A percentile compares a stretch with the other conserved stretches of the same genome.
Conservation (phyloP, 1,139 yeast species). For the Torulaspora globosa region DNA sequence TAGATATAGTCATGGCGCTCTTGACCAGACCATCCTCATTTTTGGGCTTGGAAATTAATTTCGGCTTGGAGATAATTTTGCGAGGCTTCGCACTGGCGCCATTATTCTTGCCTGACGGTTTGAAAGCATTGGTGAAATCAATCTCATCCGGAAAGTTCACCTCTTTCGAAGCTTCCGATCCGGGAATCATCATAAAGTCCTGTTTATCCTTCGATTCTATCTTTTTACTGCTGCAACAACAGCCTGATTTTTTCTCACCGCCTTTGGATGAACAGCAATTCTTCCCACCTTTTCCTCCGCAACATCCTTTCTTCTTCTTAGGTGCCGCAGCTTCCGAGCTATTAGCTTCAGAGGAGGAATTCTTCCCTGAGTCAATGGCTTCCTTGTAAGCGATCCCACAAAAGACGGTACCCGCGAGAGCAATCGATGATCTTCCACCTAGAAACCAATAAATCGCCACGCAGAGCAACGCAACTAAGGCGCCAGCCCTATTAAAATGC, state of each 20-base stretch:
- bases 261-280: slow-evolving; percentile 19
- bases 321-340: slow-evolving; percentile 1
- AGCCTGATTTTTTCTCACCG: slow-evolving; percentile 13
- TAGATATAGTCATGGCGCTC: slow-evolving; percentile 36
- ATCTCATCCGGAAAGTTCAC: slow-evolving; percentile 30
- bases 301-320: slow-evolving; percentile 22
- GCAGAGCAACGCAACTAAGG: slow-evolving; percentile 7
- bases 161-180: neutral
- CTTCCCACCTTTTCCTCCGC: slow-evolving; percentile 29
- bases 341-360: neutral
- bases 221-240: slow-evolving; percentile 14
- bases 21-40: slow-evolving; percentile 23
- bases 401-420: slow-evolving; percentile 30
- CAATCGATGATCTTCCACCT: slow-evolving; percentile 40
- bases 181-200: neutral
- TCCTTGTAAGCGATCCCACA: slow-evolving; percentile 30
- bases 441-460: slow-evolving; percentile 16
- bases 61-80: slow-evolving; percentile 28
- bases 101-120: slow-evolving; percentile 17
- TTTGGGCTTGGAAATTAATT: slow-evolving; percentile 22
- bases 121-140: slow-evolving; percentile 42
- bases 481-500: slow-evolving; percentile 7
- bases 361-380: neutral
- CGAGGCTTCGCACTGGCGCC: slow-evolving; percentile 20
- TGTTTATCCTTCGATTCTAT: slow-evolving; percentile 4